phyloP scores from a whole-genome alignment of 2,329 filamentous ascomycete species.

The Metarhizium rileyi region DNA sequence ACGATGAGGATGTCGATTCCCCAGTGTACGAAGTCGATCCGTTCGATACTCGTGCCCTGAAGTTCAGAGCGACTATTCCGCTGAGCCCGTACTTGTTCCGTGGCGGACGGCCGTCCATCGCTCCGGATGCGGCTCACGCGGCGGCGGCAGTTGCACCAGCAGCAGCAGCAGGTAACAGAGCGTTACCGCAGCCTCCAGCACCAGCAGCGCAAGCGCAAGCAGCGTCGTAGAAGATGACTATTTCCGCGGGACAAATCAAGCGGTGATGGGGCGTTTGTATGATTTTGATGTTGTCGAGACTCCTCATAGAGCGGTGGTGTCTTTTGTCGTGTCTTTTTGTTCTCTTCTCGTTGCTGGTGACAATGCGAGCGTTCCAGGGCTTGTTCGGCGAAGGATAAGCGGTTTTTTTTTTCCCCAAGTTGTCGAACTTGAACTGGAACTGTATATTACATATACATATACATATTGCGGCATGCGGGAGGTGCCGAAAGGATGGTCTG shows the following conservation, averaged over 20 bases:
- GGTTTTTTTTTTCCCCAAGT: background rate
- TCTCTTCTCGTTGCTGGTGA: background rate
- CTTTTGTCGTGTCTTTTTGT: background rate
- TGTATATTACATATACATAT: slow-evolving; percentile 11
- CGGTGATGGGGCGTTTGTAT: slow-evolving; percentile 12
- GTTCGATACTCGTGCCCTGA: slow-evolving; percentile 48
- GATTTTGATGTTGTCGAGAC: slow-evolving; percentile 7
- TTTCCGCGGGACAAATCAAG: background rate
- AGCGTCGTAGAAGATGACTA: slow-evolving; percentile 12
- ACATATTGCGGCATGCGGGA: background rate
- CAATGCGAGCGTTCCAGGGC: background rate
- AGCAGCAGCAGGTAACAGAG: background rate
- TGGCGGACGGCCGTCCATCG: slow-evolving; percentile 25
- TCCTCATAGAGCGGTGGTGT: slow-evolving; percentile 4
- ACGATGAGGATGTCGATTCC: slow-evolving; percentile 75
- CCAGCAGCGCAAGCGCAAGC: slow-evolving; percentile 15
- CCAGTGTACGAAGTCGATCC: slow-evolving; percentile 69
- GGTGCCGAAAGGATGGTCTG: slow-evolving; percentile 9
- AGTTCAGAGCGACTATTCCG: slow-evolving; percentile 51
- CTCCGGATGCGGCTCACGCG: slow-evolving; percentile 18
- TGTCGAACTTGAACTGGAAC: background rate
- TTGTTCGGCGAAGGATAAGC: background rate
- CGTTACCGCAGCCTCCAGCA: slow-evolving; percentile 10
- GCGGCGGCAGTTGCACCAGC: slow-evolving; percentile 10
- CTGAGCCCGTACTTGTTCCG: slow-evolving; percentile 33